Conservation (phyloP, 2,329 filamentous ascomycete species). For the Scedosporium dehoogii region DNA sequence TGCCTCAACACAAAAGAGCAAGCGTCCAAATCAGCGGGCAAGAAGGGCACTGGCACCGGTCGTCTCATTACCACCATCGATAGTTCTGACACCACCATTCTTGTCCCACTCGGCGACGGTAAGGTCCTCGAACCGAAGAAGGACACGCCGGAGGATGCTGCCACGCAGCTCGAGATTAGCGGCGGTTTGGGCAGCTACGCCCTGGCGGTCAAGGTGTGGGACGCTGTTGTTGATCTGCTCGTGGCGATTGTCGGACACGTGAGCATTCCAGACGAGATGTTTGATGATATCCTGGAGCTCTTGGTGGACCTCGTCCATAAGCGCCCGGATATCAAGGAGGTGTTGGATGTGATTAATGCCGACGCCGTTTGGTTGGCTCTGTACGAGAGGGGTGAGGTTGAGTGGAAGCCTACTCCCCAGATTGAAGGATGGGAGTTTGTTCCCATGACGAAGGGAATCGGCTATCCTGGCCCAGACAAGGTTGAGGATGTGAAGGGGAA, state of each 20-base stretch:
- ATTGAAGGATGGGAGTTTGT: slow-evolving; percentile 33
- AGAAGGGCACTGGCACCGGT: neutral
- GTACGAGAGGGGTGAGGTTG: slow-evolving; percentile 34
- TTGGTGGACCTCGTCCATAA: slow-evolving; percentile 40
- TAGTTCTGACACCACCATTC: slow-evolving; percentile 7
- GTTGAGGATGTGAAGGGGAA: neutral
- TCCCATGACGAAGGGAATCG: slow-evolving; percentile 13
- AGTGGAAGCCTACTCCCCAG: slow-evolving; percentile 25
- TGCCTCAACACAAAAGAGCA: neutral
- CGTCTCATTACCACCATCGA: neutral
- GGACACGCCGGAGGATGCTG: slow-evolving; percentile 7
- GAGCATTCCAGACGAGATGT: slow-evolving; percentile 54
- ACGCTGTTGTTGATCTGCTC: slow-evolving; percentile 49
- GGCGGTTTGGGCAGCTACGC: slow-evolving; percentile 47
- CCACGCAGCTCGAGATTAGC: neutral
- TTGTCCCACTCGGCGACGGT: slow-evolving; percentile 17
- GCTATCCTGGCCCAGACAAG: neutral
- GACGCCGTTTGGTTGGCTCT: slow-evolving; percentile 69
- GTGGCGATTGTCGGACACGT: slow-evolving; percentile 53
- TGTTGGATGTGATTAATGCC: slow-evolving; percentile 54
- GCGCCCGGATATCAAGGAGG: slow-evolving; percentile 38
- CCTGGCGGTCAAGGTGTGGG: slow-evolving; percentile 54
- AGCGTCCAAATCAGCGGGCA: neutral
- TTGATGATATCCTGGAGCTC: slow-evolving; percentile 61
- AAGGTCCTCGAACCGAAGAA: slow-evolving; percentile 13